phyloP scores from a whole-genome alignment of 352 stramenopile species.

The Phytopythium sindhum region DNA sequence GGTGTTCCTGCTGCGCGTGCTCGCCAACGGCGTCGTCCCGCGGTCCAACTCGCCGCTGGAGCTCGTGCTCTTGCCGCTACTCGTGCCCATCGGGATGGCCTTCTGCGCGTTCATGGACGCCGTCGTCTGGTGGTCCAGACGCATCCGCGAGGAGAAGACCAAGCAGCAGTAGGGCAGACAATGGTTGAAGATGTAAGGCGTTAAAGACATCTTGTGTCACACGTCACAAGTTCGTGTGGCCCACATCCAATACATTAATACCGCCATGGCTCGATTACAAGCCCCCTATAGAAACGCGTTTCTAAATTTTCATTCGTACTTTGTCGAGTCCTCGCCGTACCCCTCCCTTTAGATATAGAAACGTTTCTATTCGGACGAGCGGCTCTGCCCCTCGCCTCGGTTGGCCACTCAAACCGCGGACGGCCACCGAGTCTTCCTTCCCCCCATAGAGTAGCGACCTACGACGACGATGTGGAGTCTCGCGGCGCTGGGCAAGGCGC shows the following conservation, averaged over 20 bases:
- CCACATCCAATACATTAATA: not conserved
- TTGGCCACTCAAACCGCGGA: not conserved
- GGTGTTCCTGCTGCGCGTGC: constrained; percentile 35
- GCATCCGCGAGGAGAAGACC: constrained; percentile 13
- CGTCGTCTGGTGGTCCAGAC: constrained; percentile 27
- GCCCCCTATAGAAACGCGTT: not conserved
- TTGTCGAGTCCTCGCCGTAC: not conserved
- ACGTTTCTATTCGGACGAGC: too few species aligned
- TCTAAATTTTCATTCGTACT: not conserved
- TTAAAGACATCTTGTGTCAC: too few species aligned
- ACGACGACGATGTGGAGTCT: constrained; percentile 43
- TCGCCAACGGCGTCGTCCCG: constrained; percentile 42
- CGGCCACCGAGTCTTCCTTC: not conserved
- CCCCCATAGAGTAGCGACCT: not conserved
- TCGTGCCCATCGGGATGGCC: constrained; percentile 28
- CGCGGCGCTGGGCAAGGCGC: constrained; percentile 48
- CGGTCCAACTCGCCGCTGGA: constrained; percentile 43
- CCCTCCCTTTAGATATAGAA: too few species aligned
- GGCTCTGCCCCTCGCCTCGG: too few species aligned
- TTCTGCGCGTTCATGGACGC: constrained; percentile 46
- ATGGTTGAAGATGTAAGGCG: too few species aligned
- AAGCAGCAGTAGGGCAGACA: not conserved
- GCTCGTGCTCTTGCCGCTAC: constrained; percentile 22
- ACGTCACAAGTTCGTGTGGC: not conserved
- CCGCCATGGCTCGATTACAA: not conserved